phyloP scores from a whole-genome alignment of 331 rosid species.

The Acacia concinna region DNA sequence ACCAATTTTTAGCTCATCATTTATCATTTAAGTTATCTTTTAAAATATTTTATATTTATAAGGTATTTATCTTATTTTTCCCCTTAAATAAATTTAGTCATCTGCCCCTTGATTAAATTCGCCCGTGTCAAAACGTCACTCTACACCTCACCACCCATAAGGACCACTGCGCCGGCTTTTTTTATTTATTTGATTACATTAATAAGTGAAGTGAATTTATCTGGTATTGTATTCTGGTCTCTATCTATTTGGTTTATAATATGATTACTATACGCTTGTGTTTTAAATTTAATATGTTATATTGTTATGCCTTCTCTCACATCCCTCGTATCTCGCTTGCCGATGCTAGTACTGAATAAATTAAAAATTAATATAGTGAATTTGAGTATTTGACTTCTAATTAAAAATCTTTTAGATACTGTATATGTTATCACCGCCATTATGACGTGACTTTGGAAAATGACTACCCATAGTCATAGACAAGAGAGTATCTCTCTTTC shows the following conservation, averaged over 20 bases:
- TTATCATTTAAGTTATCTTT: no score
- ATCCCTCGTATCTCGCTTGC: neutral
- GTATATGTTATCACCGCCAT: neutral
- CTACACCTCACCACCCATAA: no score
- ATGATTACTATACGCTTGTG: neutral
- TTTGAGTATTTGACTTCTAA: neutral
- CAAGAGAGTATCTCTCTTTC: neutral
- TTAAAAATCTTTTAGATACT: neutral
- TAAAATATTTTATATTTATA: no score
- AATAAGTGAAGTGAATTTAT: neutral
- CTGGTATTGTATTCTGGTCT: neutral
- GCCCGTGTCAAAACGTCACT: no score
- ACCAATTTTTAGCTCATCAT: no score
- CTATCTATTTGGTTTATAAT: neutral
- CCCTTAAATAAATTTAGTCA: no score
- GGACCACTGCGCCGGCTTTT: neutral
- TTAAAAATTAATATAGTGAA: neutral
- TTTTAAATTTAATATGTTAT: no score
- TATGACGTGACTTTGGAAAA: neutral
- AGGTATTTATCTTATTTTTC: no score
- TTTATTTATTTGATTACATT: neutral
- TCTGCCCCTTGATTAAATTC: no score
- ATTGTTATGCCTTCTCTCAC: neutral
- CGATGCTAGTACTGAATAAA: neutral
- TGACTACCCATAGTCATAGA: neutral